These are phyloP conservation scores for Suhomyces wounanorum DNA, from an alignment of 1,139 yeast species.

Conservation along the genomic window DNA sequence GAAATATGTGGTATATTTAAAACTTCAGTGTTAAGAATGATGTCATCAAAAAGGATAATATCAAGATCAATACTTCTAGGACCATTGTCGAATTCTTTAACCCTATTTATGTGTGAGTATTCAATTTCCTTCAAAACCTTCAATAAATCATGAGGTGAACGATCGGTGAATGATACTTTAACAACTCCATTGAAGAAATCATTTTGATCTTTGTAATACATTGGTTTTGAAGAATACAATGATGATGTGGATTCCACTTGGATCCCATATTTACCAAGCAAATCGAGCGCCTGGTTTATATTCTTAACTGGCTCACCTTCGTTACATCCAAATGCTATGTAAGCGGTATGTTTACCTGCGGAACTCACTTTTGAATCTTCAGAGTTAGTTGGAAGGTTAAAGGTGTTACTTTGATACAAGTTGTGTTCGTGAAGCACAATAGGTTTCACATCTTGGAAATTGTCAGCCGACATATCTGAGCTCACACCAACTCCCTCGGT, in stretches of 20 bases:
- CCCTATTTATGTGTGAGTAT: slow-evolving; percentile 67
- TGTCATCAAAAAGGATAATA: slow-evolving; percentile 69
- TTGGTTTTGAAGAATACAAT: slow-evolving; percentile 85
- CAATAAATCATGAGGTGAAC: slow-evolving; percentile 66
- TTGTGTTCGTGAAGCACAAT: slow-evolving; percentile 14
- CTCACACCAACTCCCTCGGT: slow-evolving; percentile 92
- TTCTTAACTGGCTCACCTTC: slow-evolving; percentile 69
- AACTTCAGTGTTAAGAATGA: slow-evolving; percentile 53
- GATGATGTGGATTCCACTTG: slow-evolving; percentile 66
- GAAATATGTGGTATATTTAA: slow-evolving; percentile 82
- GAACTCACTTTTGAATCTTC: slow-evolving; percentile 17
- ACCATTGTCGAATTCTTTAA: slow-evolving; percentile 82
- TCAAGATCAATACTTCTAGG: slow-evolving; percentile 92
- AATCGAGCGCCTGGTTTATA: slow-evolving; percentile 57
- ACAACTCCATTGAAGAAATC: slow-evolving; percentile 85
- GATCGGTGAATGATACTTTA: slow-evolving; percentile 50
- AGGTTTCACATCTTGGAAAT: slow-evolving; percentile 31
- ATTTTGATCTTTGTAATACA: slow-evolving; percentile 82
- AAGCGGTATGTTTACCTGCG: slow-evolving; percentile 53
- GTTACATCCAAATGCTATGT: slow-evolving; percentile 88
- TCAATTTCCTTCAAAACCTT: slow-evolving; percentile 71
- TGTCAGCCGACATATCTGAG: slow-evolving; percentile 49
- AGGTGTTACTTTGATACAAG: slow-evolving; percentile 1
- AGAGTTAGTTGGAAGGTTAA: slow-evolving; percentile 17
- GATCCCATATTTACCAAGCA: slow-evolving; percentile 47